Base-by-base conservation (phyloP, 371 early-diverging fungal species). In the Sporodiniella umbellata region DNA sequence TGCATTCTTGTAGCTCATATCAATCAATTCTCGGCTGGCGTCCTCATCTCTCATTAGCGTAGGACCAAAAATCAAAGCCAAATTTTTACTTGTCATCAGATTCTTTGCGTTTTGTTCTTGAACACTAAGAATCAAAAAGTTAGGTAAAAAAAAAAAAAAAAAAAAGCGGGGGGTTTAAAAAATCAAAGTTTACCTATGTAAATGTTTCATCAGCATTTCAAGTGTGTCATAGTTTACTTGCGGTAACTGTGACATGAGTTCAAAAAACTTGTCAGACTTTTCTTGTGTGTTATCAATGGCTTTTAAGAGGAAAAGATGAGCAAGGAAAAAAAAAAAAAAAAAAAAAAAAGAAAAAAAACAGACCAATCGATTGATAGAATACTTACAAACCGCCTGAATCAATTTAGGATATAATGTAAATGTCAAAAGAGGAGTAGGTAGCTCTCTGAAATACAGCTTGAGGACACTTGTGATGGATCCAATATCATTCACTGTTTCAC, bases 11-110 rank as follows among this genome's bases (percentile, higher is more conserved):
- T 69, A 71, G 6, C 78, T 75, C 86, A 92, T 90, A 48, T 93
- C 90, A 24, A 80, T 60, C 48, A 94, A 72, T 52, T 95, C 94
- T 22, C 75, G 65, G 18, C 72, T 68, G 14, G 84, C 69, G 46
- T 88, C 78, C 7, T 69, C 70, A 60, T 86, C 83, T 8, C 88
- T 80, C 67, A 96, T 62, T 24, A 96, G 68, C 2, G 91, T 93
- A 0, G 95, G 96, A 1, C 93, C 95, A 81, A 96, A 94, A 35
- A 96, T 94, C 14, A 95, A 90, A 2, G 92, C 91, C 31, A 96
- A 61, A 46, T 95, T 96, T 56, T 88, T 86, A 14, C 88, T 68
- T 3, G 83, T 85, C 96, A 96, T 96, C 51, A 88, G 65, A 64
- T 94, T 96, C 24, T 78, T 72, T 39, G 54, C 46, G 23, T 73